Percentiles rank a stretch among this genome's conserved stretches.
Conservation (phyloP, 2,329 filamentous ascomycete genomes). For the Sporothrix phasma region DNA sequence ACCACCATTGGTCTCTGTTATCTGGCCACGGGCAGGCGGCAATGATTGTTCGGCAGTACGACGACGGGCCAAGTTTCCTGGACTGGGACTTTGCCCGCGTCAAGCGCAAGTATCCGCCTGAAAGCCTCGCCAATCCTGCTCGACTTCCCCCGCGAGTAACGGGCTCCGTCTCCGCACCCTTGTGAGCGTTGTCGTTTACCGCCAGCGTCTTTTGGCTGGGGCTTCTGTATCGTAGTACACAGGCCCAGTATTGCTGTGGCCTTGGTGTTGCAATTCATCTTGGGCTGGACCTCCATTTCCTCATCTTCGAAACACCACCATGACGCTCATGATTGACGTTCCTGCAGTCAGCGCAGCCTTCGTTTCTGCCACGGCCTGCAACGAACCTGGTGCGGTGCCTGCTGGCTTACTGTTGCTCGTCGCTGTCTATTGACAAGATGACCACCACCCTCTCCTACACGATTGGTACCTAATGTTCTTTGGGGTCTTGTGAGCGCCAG, state of each 20-base stretch:
- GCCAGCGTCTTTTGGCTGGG: conserved; percentile 23
- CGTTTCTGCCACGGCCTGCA: conserved; percentile 24
- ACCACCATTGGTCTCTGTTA: conserved; percentile 27
- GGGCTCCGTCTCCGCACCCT: conserved; percentile 23
- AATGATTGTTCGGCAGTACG: conserved; percentile 25
- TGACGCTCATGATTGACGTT: conserved; percentile 27
- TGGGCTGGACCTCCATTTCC: conserved; percentile 25
- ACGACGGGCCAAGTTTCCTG: conserved; percentile 24
- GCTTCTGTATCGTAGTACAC: conserved; percentile 22
- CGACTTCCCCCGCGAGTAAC: conserved; percentile 24
- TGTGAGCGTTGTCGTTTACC: conserved; percentile 20
- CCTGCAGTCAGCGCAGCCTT: conserved; percentile 24
- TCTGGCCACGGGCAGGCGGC: conserved; percentile 24
- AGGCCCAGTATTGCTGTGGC: conserved; percentile 21
- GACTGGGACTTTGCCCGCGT: conserved; percentile 25
- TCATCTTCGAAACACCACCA: conserved; percentile 26
- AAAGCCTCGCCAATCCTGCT: neutral
- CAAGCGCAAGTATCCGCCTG: conserved; percentile 12
- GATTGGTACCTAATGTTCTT: conserved; percentile 14
- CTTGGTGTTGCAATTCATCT: conserved; percentile 21
- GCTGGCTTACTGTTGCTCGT: conserved; percentile 23
- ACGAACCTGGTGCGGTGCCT: conserved; percentile 26
- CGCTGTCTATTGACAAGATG: conserved; percentile 23
- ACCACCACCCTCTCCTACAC: conserved; percentile 15
- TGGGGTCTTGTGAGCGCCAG: conserved; percentile 11